Percentiles rank a stretch among this genome's conserved stretches.
These are phyloP conservation scores for Purpureocillium lavendulum DNA, from an alignment of 2,329 filamentous ascomycete genomes.

Conservation along the genomic window DNA sequence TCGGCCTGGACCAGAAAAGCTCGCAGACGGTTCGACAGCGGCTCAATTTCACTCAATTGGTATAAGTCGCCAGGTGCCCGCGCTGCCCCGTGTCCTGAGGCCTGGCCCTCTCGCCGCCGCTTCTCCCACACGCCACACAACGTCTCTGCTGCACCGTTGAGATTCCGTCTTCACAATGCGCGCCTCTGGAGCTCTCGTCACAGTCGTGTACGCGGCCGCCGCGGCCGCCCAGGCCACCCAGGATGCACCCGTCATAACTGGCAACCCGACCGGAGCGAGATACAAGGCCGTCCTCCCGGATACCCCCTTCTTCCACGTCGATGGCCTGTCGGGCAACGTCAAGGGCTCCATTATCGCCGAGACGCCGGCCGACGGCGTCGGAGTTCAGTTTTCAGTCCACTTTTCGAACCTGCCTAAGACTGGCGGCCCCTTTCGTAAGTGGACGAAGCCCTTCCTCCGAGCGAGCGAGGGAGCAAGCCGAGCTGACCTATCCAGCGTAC, in stretches of 20 bases:
- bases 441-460: too few relatives aligned
- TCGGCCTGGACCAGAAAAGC: too few relatives aligned
- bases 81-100: too few relatives aligned
- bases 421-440: conserved; percentile 53
- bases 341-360: conserved; percentile 32
- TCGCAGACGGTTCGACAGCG: too few relatives aligned
- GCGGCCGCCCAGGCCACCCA: conserved; percentile 18
- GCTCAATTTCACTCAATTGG: too few relatives aligned
- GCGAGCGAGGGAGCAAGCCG: too few relatives aligned
- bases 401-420: conserved; percentile 51
- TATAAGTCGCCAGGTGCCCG: too few relatives aligned
- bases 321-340: conserved; percentile 37
- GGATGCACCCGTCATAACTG: conserved; percentile 40
- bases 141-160: too few relatives aligned
- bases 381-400: conserved; percentile 45
- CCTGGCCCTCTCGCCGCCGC: too few relatives aligned
- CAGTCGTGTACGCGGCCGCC: conserved; percentile 18
- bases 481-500: conserved; percentile 44
- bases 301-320: conserved; percentile 38
- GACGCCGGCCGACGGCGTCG: conserved; percentile 38
- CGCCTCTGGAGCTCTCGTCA: conserved; percentile 1
- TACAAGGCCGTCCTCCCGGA: conserved; percentile 51
- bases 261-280: conserved; percentile 46
- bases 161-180: too few relatives aligned
- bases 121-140: too few relatives aligned